Conservation (phyloP, 83 land plant species). For the Picea engelmannii region DNA sequence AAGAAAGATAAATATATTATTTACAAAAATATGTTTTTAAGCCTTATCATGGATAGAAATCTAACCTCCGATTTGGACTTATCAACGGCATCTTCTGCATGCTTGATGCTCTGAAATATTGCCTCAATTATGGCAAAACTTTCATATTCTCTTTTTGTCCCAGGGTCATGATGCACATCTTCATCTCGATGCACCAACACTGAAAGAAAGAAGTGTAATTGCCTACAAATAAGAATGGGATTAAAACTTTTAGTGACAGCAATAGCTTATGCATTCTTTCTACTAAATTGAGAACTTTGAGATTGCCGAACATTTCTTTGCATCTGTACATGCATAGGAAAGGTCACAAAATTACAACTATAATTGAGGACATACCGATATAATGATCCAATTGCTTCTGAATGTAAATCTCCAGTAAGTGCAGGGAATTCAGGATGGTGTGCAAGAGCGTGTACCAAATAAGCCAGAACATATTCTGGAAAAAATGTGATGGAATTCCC, state of each 20-base stretch:
- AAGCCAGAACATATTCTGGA: constrained; percentile 56
- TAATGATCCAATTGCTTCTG: constrained; percentile 43
- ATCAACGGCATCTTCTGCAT: constrained; percentile 52
- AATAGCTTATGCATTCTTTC: background rate
- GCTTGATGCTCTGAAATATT: constrained; percentile 47
- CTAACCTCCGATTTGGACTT: constrained; percentile 49
- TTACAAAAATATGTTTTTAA: background rate
- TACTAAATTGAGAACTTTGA: background rate
- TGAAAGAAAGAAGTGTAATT: constrained; percentile 56
- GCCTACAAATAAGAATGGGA: constrained; percentile 30
- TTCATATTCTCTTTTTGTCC: constrained; percentile 15
- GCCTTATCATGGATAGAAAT: background rate
- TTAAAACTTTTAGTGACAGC: background rate
- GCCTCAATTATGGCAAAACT: constrained; percentile 27
- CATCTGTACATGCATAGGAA: background rate
- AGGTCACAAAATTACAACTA: background rate
- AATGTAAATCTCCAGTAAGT: constrained; percentile 43
- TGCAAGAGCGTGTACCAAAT: constrained; percentile 68
- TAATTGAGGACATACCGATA: constrained; percentile 41
- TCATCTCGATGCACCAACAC: constrained; percentile 46
- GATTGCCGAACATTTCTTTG: constrained; percentile 2
- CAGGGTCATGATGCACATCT: constrained; percentile 27
- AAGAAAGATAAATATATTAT: background rate
- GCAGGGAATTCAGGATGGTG: constrained; percentile 56
- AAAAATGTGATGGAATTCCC: constrained; percentile 21